Evolutionary conservation across 1,284 basidiomycete genomes (phyloP), one percentile per base, ranked within the genome.

Genomic region (Phellinidium pouzarii): DNA sequence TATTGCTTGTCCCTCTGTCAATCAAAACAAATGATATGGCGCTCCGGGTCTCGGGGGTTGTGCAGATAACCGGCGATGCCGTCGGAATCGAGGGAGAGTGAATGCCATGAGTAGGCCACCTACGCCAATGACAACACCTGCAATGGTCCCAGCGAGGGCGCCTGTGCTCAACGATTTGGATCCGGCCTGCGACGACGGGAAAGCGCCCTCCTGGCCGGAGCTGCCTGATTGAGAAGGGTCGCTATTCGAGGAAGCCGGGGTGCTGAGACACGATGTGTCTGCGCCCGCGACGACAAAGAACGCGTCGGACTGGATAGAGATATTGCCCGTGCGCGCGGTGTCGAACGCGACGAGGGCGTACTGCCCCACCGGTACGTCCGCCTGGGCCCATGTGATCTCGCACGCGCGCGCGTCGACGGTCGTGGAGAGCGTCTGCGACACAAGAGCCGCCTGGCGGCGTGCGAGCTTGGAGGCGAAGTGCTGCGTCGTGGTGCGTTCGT

Each of bases 261-360:
- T 59, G 51, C 42, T 50, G 44, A 66, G 19, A 51, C 63, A 64
- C 44, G 52, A 61, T 41, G 43, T 56, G 29, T 57, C 44, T 9
- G n/a, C 5, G 3, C 60, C 59, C 1, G 37, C 36, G 8, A 50
- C 34, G 3, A 66, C 62, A 47, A 59, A 56, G 59, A 66, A 66
- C 4, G 58, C 44, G 14, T 56, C 37, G n/a, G 64, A 64, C 26
- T 58, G 53, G 6, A 58, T 56, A 36, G 53, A 52, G 19, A 63
- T 38, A 20, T 53, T 48, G 6, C 48, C 27, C 7, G 41, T 48
- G 31, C 52, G 53, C 17, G 52, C 37, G 9, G 60, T 60, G 42
- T 61, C 60, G 53, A 59, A 57, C 6, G 61, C 64, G 37, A 62
- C 47, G 12, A 57, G 61, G 44, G 59, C 54, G 54, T 66, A 66